Evolutionary conservation across 73 alveolate genomes (phyloP).

Genomic region (Paramecium primaurelia): DNA sequence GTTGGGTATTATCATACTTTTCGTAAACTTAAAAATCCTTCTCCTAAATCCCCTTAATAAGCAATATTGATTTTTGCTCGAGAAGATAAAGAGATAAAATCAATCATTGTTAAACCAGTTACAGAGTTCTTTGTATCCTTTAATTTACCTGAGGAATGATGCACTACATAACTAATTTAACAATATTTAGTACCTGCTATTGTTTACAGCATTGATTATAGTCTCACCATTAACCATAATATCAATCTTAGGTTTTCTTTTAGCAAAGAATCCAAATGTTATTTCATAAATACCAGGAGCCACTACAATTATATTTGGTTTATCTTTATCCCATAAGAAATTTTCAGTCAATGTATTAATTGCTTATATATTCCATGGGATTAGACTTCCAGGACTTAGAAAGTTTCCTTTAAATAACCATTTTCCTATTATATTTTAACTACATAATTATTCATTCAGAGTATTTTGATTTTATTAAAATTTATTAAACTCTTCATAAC

Average conservation of each 20-base stretch:
- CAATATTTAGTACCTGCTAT: background rate
- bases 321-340: constrained; percentile 95
- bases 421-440: constrained; percentile 93
- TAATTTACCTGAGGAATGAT: constrained; percentile 85
- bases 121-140: constrained; percentile 89
- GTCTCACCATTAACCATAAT: constrained; percentile 95
- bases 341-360: constrained; percentile 97
- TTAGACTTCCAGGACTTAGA: constrained; percentile 74
- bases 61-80: constrained; percentile 92
- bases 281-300: constrained; percentile 98
- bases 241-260: constrained; percentile 91
- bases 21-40: constrained; percentile 63
- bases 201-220: constrained; percentile 75
- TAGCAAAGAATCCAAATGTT: constrained; percentile 91
- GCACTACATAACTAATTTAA: constrained; percentile 72
- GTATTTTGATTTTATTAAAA: constrained; percentile 79
- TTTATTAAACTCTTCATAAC: constrained; percentile 66
- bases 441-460: constrained; percentile 90
- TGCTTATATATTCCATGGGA: constrained; percentile 96
- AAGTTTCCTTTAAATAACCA: constrained; percentile 96
- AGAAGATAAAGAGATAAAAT: constrained; percentile 94
- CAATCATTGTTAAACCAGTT: constrained; percentile 94
- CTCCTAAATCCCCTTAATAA: constrained; percentile 83
- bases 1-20: constrained; percentile 2
- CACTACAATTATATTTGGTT: constrained; percentile 79